Base-by-base conservation (phyloP, 1,284 basidiomycete species). In the Ceratobasidium sp. region DNA sequence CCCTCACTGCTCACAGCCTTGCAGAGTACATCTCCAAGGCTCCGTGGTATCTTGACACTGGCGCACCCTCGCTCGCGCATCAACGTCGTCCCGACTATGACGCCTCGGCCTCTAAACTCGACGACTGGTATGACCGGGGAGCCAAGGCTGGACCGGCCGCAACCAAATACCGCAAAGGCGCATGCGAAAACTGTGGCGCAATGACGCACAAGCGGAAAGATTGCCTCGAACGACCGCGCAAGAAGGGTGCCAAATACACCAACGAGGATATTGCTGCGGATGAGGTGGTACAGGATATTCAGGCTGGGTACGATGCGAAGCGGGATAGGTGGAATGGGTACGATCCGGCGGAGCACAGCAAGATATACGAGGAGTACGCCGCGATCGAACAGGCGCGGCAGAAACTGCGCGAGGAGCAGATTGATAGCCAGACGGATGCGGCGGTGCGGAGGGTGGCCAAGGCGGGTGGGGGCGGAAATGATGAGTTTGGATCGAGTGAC, bases 251-350 rank as follows among this genome's bases (percentile, higher is more conserved):
- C 59, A 98, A 94, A 86, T 99, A 89, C 85, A 96, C 96, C 30
- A 94, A 93, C 86, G 93, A 92, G 85, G 88, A 97, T 83, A 98
- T 99, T 79, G 92, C 92, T 76, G 89, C 95, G 1, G 98, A 99
- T 85, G 98, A 99, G 83, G 85, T 96, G 33, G 86, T 97, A 66
- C 93, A 96, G 84, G 90, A 95, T 0, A 88, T 96, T 23, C 87
- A 90, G 48, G 84, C 88, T n/a, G 96, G 95, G 20, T 99, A 96
- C 82, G 97, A 95, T 82, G 95, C 96, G 59, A 99, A 99, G 86
- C 90, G 98, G 59, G 98, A 99, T 84, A 87, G 98, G 76, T 99
- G 98, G 97, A 99, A 99, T 84, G 98, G 98, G 3, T 99, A 99
- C 84, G 96, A 99, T 83, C 90, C 96, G 4, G 86, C 92, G 4